A percentile compares a stretch with the other conserved stretches of the same genome.
Evolutionary conservation across 1,284 basidiomycete species (phyloP).

Genomic region (Cutaneotrichosporon mucoides): DNA sequence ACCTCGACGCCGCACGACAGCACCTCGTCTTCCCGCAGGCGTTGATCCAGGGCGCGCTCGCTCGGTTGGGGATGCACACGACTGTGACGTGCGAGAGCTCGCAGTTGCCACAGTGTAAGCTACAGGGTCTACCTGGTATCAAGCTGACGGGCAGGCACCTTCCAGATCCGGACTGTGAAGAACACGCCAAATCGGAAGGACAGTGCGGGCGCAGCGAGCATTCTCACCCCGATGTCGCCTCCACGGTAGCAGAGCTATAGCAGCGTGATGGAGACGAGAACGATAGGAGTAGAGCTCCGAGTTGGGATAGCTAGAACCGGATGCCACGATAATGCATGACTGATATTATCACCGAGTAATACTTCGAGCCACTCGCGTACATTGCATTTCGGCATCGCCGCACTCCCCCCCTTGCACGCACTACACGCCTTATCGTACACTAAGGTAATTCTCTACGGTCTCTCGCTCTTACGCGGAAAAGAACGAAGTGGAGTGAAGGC

Average conservation of each 20-base stretch:
- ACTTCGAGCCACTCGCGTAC: neutral
- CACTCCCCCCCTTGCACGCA: neutral
- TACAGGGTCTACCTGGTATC: too few relatives aligned
- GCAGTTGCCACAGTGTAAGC: constrained; percentile 76
- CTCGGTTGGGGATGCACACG: constrained; percentile 68
- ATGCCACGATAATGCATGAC: too few relatives aligned
- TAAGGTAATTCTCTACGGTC: constrained; percentile 3
- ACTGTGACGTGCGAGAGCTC: constrained; percentile 72
- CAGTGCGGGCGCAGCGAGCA: neutral
- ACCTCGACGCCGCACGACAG: constrained; percentile 68
- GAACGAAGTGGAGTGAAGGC: too few relatives aligned
- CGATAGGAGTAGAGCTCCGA: too few relatives aligned
- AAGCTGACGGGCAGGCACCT: constrained; percentile 32
- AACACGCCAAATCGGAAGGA: neutral
- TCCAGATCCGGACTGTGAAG: constrained; percentile 32
- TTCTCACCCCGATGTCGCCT: neutral
- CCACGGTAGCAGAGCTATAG: too few relatives aligned
- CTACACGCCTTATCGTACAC: constrained; percentile 5
- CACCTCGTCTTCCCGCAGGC: constrained; percentile 75
- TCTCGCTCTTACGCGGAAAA: constrained; percentile 5
- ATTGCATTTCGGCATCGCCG: neutral
- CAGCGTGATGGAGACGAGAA: too few relatives aligned
- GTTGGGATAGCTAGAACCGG: too few relatives aligned
- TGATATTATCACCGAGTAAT: too few relatives aligned
- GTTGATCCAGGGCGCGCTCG: constrained; percentile 74